A percentile compares a stretch with the other conserved stretches of the same genome.
These are phyloP conservation scores for Gossypium thurberi DNA, from an alignment of 345 rosid species.

Conservation along the genomic window DNA sequence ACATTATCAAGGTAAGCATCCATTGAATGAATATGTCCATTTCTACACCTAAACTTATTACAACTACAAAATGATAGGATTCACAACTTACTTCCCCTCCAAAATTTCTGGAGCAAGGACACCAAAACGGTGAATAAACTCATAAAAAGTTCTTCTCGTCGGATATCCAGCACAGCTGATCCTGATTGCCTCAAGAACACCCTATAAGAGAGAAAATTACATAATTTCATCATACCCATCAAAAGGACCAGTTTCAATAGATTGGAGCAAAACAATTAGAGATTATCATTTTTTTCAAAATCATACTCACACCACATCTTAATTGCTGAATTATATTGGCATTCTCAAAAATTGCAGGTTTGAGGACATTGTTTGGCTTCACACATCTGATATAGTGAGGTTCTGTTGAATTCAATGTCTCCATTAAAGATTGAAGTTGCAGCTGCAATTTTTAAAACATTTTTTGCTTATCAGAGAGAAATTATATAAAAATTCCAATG, in stretches of 20 bases:
- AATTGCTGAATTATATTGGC: constrained; percentile 87
- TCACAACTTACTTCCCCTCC: constrained; percentile 61
- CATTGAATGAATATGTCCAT: neutral
- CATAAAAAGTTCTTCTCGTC: constrained; percentile 67
- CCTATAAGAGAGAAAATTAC: constrained; percentile 35
- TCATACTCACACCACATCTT: constrained; percentile 91
- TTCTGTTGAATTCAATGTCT: constrained; percentile 87
- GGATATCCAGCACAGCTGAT: constrained; percentile 89
- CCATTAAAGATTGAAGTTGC: constrained; percentile 99
- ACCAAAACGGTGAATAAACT: constrained; percentile 75
- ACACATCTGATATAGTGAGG: constrained; percentile 99
- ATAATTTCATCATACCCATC: constrained; percentile 6
- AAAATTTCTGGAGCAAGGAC: constrained; percentile 57
- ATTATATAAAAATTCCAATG: neutral
- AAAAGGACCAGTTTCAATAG: constrained; percentile 6
- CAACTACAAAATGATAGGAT: constrained; percentile 7
- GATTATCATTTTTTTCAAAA: constrained; percentile 8
- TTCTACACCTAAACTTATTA: neutral
- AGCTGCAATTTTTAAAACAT: constrained; percentile 45
- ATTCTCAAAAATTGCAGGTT: constrained; percentile 95
- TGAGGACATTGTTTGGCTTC: constrained; percentile 96
- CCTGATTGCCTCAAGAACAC: constrained; percentile 82
- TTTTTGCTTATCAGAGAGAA: constrained; percentile 19
- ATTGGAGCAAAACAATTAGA: constrained; percentile 9
- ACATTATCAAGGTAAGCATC: neutral